Conservation (phyloP, 768 basidiomycete species). For the Galerina marginata region DNA sequence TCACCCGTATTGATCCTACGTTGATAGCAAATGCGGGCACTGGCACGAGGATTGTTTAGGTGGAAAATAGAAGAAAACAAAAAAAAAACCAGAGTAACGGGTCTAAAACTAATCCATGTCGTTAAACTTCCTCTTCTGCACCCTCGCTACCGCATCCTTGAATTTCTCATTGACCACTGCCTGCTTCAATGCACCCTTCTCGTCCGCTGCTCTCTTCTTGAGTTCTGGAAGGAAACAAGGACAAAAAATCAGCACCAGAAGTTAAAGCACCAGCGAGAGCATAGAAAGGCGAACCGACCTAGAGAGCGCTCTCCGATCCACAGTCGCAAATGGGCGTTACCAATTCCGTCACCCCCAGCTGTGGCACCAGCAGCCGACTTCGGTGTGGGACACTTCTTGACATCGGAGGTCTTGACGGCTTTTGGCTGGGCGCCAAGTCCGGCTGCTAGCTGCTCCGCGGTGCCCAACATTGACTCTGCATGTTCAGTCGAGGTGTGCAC, state of each 20-base stretch:
- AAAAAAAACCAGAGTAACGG: no score
- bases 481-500: slow-evolving; percentile 73
- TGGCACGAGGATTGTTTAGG: no score
- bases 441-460: slow-evolving; percentile 72
- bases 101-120: slow-evolving; percentile 6
- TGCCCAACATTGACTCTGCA: slow-evolving; percentile 66
- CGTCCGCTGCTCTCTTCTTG: slow-evolving; percentile 61
- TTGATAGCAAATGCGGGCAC: no score
- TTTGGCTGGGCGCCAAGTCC: slow-evolving; percentile 63
- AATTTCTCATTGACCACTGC: slow-evolving; percentile 45
- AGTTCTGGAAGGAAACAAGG: slow-evolving; percentile 47
- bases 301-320: slow-evolving; percentile 77
- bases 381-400: slow-evolving; percentile 5
- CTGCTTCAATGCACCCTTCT: slow-evolving; percentile 51
- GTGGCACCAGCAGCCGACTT: slow-evolving; percentile 3
- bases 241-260: background rate
- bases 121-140: slow-evolving; percentile 24
- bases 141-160: slow-evolving; percentile 26
- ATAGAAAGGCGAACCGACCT: slow-evolving; percentile 46
- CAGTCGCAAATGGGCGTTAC: slow-evolving; percentile 67
- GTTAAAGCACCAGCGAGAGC: background rate
- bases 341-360: slow-evolving; percentile 41
- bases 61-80: no score
- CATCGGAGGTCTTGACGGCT: slow-evolving; percentile 21
- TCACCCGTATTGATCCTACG: no score